Evolutionary conservation across 192 early-diverging fungal species (phyloP).

Genomic region (Pilaira anomala): DNA sequence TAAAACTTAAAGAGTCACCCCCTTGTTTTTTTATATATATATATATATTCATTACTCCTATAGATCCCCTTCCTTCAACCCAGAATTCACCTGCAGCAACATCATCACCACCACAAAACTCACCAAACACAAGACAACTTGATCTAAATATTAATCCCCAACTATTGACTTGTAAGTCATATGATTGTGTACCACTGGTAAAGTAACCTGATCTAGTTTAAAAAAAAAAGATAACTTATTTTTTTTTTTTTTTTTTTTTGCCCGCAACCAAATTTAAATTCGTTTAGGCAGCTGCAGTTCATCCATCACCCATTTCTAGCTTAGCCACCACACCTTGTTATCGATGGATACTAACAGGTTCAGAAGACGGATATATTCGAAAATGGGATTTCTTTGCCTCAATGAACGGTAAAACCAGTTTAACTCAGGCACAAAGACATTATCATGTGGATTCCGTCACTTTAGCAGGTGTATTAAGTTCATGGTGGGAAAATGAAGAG

Average conservation of each 20-base stretch:
- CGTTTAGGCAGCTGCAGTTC: constrained; percentile 56
- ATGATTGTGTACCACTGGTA: constrained; percentile 26
- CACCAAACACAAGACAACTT: constrained; percentile 8
- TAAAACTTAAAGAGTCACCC: constrained; percentile 1
- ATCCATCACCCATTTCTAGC: constrained; percentile 66
- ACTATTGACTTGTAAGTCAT: constrained; percentile 10
- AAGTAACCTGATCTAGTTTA: background rate
- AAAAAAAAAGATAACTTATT: background rate
- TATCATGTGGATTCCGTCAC: constrained; percentile 82
- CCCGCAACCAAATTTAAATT: background rate
- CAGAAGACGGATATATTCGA: constrained; percentile 92
- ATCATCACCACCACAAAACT: constrained; percentile 18
- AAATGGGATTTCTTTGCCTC: constrained; percentile 92
- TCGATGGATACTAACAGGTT: constrained; percentile 81
- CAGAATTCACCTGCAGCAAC: constrained; percentile 31
- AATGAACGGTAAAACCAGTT: constrained; percentile 70
- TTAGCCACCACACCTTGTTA: constrained; percentile 65
- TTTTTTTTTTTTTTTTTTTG: background rate
- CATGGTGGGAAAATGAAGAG: constrained; percentile 84
- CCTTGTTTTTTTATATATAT: constrained; percentile 1
- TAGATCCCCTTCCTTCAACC: constrained; percentile 21
- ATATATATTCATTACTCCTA: background rate
- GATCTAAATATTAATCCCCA: constrained; percentile 11
- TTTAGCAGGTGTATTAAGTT: constrained; percentile 70
- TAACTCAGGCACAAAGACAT: constrained; percentile 87